Conservation (phyloP, 176 grass and related monocot genomes). For the Tuctoria greenei region DNA sequence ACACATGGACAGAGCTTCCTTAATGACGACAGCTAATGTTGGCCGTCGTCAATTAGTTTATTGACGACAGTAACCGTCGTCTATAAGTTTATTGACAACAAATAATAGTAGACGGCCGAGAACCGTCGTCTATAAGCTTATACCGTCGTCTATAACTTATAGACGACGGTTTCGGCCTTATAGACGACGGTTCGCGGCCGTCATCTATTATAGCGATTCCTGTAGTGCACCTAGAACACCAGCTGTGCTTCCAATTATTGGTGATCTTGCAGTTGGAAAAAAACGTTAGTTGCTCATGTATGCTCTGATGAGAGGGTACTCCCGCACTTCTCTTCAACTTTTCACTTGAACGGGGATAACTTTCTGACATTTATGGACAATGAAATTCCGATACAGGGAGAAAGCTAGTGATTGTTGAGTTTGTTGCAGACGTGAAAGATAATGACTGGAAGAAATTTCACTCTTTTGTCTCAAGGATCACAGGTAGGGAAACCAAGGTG, state of each 20-base stretch:
- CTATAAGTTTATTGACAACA: too few species aligned
- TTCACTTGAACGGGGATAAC: not conserved
- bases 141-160: too few species aligned
- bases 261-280: slow-evolving; percentile 6
- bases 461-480: not conserved
- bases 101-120: too few species aligned
- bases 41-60: too few species aligned
- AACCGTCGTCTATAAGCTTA: too few species aligned
- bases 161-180: too few species aligned
- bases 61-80: too few species aligned
- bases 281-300: slow-evolving; percentile 17
- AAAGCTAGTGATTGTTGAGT: not conserved
- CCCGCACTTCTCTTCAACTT: not conserved
- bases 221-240: not conserved
- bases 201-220: too few species aligned
- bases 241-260: not conserved
- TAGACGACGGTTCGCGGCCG: too few species aligned
- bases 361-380: not conserved
- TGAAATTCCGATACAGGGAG: not conserved
- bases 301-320: slow-evolving; percentile 9
- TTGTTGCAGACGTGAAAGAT: not conserved
- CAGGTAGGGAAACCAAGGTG: not conserved
- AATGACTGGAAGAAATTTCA: not conserved
- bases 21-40: too few species aligned
- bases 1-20: too few species aligned